Evolutionary conservation across 1,139 yeast genomes (phyloP).

Genomic region (Geotrichum armillariae): DNA sequence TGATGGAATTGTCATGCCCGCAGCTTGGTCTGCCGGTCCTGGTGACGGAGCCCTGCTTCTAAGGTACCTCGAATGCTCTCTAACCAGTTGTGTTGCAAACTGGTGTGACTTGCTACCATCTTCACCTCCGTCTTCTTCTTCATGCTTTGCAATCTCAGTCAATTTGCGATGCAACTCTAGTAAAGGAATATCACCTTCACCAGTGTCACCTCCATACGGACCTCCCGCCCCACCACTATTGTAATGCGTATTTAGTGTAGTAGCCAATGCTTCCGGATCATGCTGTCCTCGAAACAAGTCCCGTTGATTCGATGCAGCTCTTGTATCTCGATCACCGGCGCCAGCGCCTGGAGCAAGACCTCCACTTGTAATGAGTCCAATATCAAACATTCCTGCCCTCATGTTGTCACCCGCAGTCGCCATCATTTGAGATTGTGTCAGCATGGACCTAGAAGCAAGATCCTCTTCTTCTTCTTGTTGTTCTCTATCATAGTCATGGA

Average conservation of each 20-base stretch:
- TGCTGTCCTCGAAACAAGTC: neutral
- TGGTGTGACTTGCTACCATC: neutral
- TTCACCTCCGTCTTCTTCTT: constrained; percentile 7
- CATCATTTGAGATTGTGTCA: neutral
- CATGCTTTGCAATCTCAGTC: constrained; percentile 26
- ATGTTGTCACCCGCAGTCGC: neutral
- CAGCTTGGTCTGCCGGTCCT: neutral
- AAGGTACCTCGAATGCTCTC: constrained; percentile 17
- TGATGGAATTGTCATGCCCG: constrained; percentile 11
- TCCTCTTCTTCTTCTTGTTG: constrained; percentile 3
- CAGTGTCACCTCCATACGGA: constrained; percentile 9
- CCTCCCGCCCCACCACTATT: constrained; percentile 15
- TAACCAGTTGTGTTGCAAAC: constrained; percentile 18
- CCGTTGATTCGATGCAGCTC: constrained; percentile 5
- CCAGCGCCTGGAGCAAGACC: constrained; percentile 37
- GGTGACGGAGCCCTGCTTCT: constrained; percentile 15
- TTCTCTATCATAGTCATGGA: constrained; percentile 4
- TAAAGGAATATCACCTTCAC: constrained; percentile 29
- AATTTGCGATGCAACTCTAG: constrained; percentile 30
- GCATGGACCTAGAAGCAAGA: constrained; percentile 8
- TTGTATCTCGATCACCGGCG: constrained; percentile 7
- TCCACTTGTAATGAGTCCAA: constrained; percentile 33
- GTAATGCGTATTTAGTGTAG: constrained; percentile 13
- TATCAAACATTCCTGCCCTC: constrained; percentile 27
- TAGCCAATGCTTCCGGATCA: constrained; percentile 15